Conservation (phyloP, 2,329 filamentous ascomycete genomes). For the Talaromyces sp. region DNA sequence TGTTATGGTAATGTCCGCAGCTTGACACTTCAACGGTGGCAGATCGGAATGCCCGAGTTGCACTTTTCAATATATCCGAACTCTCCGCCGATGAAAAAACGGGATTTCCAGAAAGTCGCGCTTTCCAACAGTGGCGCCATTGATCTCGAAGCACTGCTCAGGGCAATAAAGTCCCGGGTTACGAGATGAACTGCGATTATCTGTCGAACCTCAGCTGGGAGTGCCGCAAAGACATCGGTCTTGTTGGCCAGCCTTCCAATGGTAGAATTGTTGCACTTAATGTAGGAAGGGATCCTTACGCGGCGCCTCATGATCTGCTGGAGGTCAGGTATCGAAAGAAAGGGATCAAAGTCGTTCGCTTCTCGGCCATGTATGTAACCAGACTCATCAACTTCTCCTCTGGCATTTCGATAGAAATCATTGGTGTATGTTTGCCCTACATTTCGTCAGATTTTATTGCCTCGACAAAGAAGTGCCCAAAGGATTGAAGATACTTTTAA, state of each 20-base stretch:
- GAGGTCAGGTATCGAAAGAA: not conserved
- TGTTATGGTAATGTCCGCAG: not conserved
- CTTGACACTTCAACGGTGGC: not conserved
- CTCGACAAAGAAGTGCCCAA: not conserved
- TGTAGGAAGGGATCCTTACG: not conserved
- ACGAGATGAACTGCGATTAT: conserved; percentile 5
- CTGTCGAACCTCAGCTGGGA: conserved; percentile 10
- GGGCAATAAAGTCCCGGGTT: conserved; percentile 3
- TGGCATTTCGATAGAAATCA: not conserved
- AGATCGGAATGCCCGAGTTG: not conserved
- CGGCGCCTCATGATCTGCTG: not conserved
- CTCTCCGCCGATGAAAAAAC: conserved; percentile 9
- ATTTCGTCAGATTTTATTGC: not conserved
- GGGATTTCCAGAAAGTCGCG: conserved; percentile 11
- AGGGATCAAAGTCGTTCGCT: not conserved
- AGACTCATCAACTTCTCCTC: not conserved
- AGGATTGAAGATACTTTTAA: not conserved
- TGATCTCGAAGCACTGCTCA: conserved; percentile 10
- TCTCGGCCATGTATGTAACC: not conserved
- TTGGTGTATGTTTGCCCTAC: not conserved
- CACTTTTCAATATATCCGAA: conserved; percentile 1
- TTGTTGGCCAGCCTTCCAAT: not conserved
- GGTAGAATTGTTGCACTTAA: not conserved
- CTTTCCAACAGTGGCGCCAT: conserved; percentile 7
- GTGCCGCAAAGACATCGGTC: not conserved